A percentile compares a stretch with the other conserved stretches of the same genome.
These are phyloP conservation scores for Protomyces arabidopsidicola DNA, from an alignment of 1,139 yeast species.

Conservation along the genomic window DNA sequence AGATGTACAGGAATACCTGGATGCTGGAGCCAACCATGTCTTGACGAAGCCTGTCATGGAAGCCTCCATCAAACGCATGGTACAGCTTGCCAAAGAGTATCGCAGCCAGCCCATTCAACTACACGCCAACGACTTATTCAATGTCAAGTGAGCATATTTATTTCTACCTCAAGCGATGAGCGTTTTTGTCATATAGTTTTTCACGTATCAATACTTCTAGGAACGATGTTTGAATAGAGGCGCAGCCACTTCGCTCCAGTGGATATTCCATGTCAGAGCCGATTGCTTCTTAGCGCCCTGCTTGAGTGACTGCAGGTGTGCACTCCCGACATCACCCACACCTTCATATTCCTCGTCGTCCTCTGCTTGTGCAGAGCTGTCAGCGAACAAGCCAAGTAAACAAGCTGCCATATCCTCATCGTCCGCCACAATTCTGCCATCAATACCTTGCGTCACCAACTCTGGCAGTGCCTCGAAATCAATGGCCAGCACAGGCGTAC, in stretches of 20 bases:
- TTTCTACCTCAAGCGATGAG: neutral
- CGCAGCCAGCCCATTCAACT: conserved; percentile 4
- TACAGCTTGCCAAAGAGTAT: conserved; percentile 3
- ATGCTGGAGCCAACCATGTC: conserved; percentile 20
- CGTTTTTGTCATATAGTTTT: neutral
- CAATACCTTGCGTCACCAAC: conserved; percentile 41
- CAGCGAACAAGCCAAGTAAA: conserved; percentile 48
- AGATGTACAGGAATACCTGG: conserved; percentile 22
- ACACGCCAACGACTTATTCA: neutral
- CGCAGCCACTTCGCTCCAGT: conserved; percentile 50
- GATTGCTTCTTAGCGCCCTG: conserved; percentile 71
- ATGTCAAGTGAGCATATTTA: neutral
- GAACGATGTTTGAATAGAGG: conserved; percentile 1
- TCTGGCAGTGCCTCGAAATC: conserved; percentile 57
- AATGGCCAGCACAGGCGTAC: conserved; percentile 81
- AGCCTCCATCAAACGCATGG: conserved; percentile 7
- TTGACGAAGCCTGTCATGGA: conserved; percentile 27
- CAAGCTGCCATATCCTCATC: conserved; percentile 41
- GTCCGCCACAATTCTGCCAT: conserved; percentile 38
- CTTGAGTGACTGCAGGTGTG: conserved; percentile 44
- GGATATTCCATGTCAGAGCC: conserved; percentile 62
- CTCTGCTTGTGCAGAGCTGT: conserved; percentile 35
- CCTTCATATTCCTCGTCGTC: neutral
- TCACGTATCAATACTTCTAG: neutral
- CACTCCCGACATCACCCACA: neutral